Conservation (phyloP, 1,284 basidiomycete species). For the Sporisorium iseilematis-ciliati region DNA sequence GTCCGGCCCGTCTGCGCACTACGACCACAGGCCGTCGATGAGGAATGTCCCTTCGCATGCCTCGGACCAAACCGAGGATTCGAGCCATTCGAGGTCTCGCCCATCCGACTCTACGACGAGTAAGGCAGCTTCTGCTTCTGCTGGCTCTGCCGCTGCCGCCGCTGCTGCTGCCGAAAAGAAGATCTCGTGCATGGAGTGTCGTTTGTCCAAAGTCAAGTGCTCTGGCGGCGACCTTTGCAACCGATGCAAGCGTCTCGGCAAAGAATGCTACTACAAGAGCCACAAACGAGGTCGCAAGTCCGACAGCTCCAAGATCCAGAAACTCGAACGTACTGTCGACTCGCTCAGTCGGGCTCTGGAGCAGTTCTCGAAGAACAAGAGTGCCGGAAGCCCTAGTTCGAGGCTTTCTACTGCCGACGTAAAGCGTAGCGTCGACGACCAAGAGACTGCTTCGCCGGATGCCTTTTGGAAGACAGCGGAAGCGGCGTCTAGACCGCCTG, state of each 20-base stretch:
- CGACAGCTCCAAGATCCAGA: slow-evolving; percentile 55
- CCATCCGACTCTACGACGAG: neutral
- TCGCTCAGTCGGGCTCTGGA: slow-evolving; percentile 49
- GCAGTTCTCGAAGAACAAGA: slow-evolving; percentile 41
- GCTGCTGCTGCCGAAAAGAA: slow-evolving; percentile 42
- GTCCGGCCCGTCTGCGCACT: slow-evolving; percentile 2
- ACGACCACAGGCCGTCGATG: slow-evolving; percentile 6
- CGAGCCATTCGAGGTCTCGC: neutral
- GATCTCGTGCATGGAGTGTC: slow-evolving; percentile 56
- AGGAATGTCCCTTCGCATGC: slow-evolving; percentile 9
- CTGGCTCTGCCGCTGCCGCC: neutral
- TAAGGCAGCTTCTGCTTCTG: neutral
- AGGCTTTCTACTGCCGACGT: slow-evolving; percentile 2
- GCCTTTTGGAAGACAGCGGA: slow-evolving; percentile 16
- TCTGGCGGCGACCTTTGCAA: slow-evolving; percentile 45
- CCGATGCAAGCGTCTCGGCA: slow-evolving; percentile 46
- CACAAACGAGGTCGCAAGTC: slow-evolving; percentile 58
- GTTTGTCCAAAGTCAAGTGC: slow-evolving; percentile 53
- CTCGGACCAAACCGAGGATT: slow-evolving; percentile 8
- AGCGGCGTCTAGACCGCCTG: slow-evolving; percentile 2
- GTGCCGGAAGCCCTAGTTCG: slow-evolving; percentile 12
- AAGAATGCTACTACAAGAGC: slow-evolving; percentile 47
- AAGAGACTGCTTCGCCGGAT: slow-evolving; percentile 20
- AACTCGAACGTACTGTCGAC: slow-evolving; percentile 50
- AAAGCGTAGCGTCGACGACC: slow-evolving; percentile 12